phyloP scores from a whole-genome alignment of 164 flowering plant species.

The Vitis labrusca region DNA sequence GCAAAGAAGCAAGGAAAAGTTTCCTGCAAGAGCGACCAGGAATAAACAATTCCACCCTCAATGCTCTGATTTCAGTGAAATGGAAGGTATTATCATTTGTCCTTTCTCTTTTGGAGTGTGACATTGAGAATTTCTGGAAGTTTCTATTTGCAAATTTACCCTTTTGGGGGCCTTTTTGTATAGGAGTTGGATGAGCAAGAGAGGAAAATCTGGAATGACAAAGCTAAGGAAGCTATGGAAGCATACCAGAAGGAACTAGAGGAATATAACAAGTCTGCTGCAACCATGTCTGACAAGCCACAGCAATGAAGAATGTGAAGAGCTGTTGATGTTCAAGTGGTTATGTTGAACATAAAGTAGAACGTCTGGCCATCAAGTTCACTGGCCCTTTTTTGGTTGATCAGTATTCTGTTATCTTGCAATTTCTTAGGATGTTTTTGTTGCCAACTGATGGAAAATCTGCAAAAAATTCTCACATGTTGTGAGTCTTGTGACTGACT shows the following conservation, averaged over 20 bases:
- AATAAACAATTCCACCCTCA: constrained; percentile 56
- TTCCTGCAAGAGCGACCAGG: constrained; percentile 61
- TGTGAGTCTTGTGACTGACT: too few species aligned
- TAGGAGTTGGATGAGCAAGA: constrained; percentile 74
- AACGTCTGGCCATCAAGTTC: too few species aligned
- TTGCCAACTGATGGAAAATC: too few species aligned
- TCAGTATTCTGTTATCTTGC: too few species aligned
- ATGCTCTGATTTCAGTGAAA: constrained; percentile 74
- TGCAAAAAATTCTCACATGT: too few species aligned
- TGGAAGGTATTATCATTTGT: constrained; percentile 65
- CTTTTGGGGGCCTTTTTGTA: background rate
- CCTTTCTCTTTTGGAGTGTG: background rate
- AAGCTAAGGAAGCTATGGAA: constrained; percentile 77
- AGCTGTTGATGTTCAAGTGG: constrained; percentile 31
- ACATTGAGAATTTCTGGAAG: too few species aligned
- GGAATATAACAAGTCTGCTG: constrained; percentile 61
- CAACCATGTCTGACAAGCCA: constrained; percentile 1
- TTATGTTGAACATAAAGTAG: constrained; percentile 30
- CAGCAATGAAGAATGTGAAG: background rate
- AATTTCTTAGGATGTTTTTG: too few species aligned
- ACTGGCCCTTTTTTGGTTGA: too few species aligned
- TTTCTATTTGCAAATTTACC: too few species aligned
- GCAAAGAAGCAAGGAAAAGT: constrained; percentile 75
- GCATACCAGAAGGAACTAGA: constrained; percentile 83
- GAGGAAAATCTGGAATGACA: constrained; percentile 61